Evolutionary conservation across 164 flowering plant genomes (phyloP).

Genomic region (Euptelea pleiosperma): DNA sequence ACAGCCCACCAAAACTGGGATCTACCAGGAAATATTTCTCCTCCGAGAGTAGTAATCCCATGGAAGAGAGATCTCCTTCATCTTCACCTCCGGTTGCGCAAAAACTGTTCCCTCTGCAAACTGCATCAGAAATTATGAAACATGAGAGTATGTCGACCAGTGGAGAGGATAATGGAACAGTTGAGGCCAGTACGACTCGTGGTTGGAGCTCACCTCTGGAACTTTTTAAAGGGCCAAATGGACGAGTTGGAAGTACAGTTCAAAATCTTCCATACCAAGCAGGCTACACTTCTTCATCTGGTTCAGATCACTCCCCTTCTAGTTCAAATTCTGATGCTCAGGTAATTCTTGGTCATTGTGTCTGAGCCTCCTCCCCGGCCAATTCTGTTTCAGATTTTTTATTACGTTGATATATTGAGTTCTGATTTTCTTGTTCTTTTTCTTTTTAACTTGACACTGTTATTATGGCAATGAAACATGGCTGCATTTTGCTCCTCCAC

Average conservation of each 20-base stretch:
- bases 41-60: slow-evolving; percentile 82
- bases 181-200: slow-evolving; percentile 34
- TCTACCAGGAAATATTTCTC: slow-evolving; percentile 67
- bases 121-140: slow-evolving; percentile 36
- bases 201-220: slow-evolving; percentile 49
- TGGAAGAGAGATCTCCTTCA: slow-evolving; percentile 72
- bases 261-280: slow-evolving; percentile 54
- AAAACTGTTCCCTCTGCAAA: slow-evolving; percentile 62
- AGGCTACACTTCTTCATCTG: slow-evolving; percentile 74
- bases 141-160: slow-evolving; percentile 34
- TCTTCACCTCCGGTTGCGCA: slow-evolving; percentile 70
- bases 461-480: neutral
- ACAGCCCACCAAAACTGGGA: slow-evolving; percentile 51
- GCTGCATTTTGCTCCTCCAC: slow-evolving; percentile 2
- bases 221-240: slow-evolving; percentile 49
- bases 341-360: slow-evolving; percentile 67
- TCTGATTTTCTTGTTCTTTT: no score
- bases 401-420: no score
- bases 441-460: neutral
- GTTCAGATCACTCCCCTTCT: slow-evolving; percentile 86
- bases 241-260: slow-evolving; percentile 32
- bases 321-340: slow-evolving; percentile 71
- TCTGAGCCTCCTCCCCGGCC: no score
- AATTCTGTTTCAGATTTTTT: neutral
- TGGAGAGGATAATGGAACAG: slow-evolving; percentile 33